Evolutionary conservation across 768 basidiomycete species (phyloP), one percentile per base, ranked within the genome.

Genomic region (Hypholoma fasciculare): DNA sequence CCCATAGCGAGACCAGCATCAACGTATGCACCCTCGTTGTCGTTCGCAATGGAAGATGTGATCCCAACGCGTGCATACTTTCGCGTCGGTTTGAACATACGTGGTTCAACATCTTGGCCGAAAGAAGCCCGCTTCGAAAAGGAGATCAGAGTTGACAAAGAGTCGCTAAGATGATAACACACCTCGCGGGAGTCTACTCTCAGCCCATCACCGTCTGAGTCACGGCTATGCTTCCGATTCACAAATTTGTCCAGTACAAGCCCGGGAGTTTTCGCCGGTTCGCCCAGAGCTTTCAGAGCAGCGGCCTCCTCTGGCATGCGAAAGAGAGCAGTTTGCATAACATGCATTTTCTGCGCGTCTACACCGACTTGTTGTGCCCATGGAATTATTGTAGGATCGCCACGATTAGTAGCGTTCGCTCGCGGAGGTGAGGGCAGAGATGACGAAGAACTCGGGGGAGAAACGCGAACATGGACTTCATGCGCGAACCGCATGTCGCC

Each of bases 311-410:
- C 89, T 13, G 87, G 87, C 69, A 85, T 78, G 46, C 88, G 82
- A 68, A 96, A 96, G 52, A 96, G 74, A 36, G 90, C 89, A 0
- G 90, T 86, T 66, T 96, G 94, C 94, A 96, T 96, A 54, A 96
- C 91, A 66, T 94, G 90, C 81, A 95, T 86, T 73, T 87, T 89
- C 70, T 92, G 91, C 13, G 88, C 81, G 69, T 96, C 92, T n/a
- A 95, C 77, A 5, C 90, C 89, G 26, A 88, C 70, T 51, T 84
- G 84, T 48, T 87, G 81, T 13, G 87, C 85, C 89, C 90, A 91
- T 39, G 89, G 84, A 54, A 85, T 83, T 44, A 85, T 76, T 6
- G 80, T 78, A 6, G 82, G 73, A 58, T 85, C 82, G 2, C 71
- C 72, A 17, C 62, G 55, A 44, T 57, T 16, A 7, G 69, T 72